These are phyloP conservation scores for Kodamaea sp. DNA, from an alignment of 1,139 yeast genomes.

Conservation along the genomic window DNA sequence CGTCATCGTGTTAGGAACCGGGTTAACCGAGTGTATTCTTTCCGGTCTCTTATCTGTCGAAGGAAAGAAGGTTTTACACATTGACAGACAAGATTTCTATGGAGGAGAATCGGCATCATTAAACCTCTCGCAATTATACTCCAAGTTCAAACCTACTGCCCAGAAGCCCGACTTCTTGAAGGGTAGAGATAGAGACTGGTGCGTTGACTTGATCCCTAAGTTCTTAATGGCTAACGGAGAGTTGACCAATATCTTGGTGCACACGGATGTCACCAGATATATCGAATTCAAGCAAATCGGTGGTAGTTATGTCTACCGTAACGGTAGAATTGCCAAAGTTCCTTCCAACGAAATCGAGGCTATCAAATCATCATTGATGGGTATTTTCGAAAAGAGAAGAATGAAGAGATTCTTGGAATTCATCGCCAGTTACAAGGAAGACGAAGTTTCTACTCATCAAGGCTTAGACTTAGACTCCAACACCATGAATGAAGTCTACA, in stretches of 20 bases:
- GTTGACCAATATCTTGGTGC: constrained; percentile 89
- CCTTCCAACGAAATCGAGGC: constrained; percentile 95
- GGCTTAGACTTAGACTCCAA: constrained; percentile 82
- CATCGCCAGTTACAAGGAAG: constrained; percentile 80
- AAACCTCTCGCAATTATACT: constrained; percentile 61
- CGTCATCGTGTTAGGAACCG: constrained; percentile 77
- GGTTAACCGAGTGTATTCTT: constrained; percentile 92
- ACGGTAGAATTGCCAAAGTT: constrained; percentile 90
- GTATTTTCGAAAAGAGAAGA: constrained; percentile 93
- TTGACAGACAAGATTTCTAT: constrained; percentile 94
- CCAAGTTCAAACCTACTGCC: constrained; percentile 66
- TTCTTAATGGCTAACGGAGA: constrained; percentile 98
- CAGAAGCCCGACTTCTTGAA: constrained; percentile 69
- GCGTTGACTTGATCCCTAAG: constrained; percentile 95
- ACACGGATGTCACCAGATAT: constrained; percentile 93
- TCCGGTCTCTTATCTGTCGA: constrained; percentile 94
- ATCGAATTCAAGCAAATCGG: constrained; percentile 95
- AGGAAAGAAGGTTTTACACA: constrained; percentile 94
- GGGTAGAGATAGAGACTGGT: constrained; percentile 97
- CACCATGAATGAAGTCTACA: constrained; percentile 90
- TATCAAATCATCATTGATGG: constrained; percentile 87
- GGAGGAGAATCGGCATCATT: constrained; percentile 82
- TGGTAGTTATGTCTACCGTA: constrained; percentile 91
- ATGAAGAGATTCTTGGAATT: constrained; percentile 90
- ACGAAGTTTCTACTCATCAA: constrained; percentile 77